These are phyloP conservation scores for Globisporangium sylvaticum DNA, from an alignment of 352 stramenopile genomes.

Conservation along the genomic window DNA sequence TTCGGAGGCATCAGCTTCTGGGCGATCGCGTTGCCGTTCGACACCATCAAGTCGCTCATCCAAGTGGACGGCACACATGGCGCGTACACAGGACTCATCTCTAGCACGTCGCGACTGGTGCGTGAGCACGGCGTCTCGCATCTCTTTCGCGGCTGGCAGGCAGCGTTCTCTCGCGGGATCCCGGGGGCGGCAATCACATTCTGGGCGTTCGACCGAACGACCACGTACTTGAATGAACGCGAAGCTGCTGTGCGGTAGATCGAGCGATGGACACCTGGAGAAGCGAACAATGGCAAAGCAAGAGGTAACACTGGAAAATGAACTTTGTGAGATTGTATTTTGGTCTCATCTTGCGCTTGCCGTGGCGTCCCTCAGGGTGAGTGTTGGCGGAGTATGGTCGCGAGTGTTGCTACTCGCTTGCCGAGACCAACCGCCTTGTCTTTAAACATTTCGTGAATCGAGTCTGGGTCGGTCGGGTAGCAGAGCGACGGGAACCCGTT, in stretches of 20 bases:
- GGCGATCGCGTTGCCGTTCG: slow-evolving; percentile 78
- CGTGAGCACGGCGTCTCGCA: slow-evolving; percentile 53
- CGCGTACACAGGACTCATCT: slow-evolving; percentile 44
- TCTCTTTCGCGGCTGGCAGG: slow-evolving; percentile 77
- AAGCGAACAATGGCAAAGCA: neutral
- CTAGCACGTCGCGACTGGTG: slow-evolving; percentile 35
- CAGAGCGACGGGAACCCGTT: slow-evolving; percentile 46
- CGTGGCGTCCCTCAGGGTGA: neutral
- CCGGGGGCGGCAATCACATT: slow-evolving; percentile 80
- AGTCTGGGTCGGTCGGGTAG: slow-evolving; percentile 50
- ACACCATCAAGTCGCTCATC: slow-evolving; percentile 83
- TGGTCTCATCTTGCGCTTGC: too few relatives aligned
- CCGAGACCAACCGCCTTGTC: slow-evolving; percentile 79
- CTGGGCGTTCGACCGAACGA: slow-evolving; percentile 70
- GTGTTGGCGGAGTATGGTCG: slow-evolving; percentile 24
- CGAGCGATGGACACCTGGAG: too few relatives aligned
- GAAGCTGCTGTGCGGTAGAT: slow-evolving; percentile 13
- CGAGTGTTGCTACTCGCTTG: slow-evolving; percentile 55
- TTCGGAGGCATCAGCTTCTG: slow-evolving; percentile 82
- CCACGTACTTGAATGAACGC: slow-evolving; percentile 40
- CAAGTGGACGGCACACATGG: slow-evolving; percentile 51
- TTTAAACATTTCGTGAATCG: slow-evolving; percentile 73
- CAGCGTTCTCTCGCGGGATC: slow-evolving; percentile 71
- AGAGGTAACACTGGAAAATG: neutral
- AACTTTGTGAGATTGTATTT: neutral